phyloP scores from a whole-genome alignment of 75 land plant species.

The Cupressus sempervirens region DNA sequence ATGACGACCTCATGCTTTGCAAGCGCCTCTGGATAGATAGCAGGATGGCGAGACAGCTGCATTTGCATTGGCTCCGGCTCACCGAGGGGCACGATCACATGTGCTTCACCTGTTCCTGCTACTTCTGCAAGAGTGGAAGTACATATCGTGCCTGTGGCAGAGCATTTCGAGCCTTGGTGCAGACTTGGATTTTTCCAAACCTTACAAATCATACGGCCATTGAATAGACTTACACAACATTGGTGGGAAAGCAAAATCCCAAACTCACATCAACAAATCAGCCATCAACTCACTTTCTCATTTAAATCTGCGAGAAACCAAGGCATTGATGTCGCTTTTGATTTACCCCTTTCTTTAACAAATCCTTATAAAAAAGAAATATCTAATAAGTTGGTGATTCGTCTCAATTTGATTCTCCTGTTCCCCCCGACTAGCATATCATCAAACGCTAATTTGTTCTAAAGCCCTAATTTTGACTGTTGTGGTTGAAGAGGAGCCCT shows the following conservation, averaged over 20 bases:
- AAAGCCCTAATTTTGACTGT: too few relatives aligned
- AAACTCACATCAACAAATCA: neutral
- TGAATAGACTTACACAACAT: too few relatives aligned
- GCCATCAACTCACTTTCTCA: neutral
- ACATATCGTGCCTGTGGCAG: neutral
- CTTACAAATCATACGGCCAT: too few relatives aligned
- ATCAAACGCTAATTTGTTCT: too few relatives aligned
- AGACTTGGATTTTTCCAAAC: neutral
- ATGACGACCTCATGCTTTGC: conserved; percentile 32
- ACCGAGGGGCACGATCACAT: neutral
- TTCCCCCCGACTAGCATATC: too few relatives aligned
- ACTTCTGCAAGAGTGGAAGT: neutral
- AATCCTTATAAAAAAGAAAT: too few relatives aligned
- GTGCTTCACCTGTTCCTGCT: neutral
- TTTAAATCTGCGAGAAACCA: neutral
- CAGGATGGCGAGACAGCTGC: neutral
- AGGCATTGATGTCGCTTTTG: neutral
- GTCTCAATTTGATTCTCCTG: too few relatives aligned
- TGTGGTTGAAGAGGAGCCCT: too few relatives aligned
- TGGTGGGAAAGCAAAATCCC: neutral
- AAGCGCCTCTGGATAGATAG: conserved; percentile 28
- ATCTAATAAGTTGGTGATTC: too few relatives aligned
- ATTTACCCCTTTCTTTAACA: neutral
- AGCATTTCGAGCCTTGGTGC: neutral
- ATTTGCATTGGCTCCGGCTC: neutral